Percentiles rank a stretch among this genome's conserved stretches.
Conservation (phyloP, 495 filamentous ascomycete species). For the Neurospora pannonica region DNA sequence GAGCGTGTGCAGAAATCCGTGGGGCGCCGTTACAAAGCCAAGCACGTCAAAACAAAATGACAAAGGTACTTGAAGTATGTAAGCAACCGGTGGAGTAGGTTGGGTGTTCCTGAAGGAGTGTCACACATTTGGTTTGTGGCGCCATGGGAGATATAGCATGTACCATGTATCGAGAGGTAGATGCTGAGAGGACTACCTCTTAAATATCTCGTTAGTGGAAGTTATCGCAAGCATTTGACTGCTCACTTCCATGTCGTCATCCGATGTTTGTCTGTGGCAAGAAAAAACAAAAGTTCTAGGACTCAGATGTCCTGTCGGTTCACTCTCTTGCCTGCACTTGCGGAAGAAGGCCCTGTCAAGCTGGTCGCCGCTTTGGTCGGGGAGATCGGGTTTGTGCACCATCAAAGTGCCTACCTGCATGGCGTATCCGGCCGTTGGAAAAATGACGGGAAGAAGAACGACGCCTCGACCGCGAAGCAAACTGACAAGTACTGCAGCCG, state of each 20-base stretch:
- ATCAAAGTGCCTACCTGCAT: not conserved
- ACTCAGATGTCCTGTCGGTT: not conserved
- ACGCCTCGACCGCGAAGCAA: not conserved
- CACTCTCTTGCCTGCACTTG: not conserved
- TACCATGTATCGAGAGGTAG: not conserved
- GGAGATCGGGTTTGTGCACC: not conserved
- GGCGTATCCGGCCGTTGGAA: not conserved
- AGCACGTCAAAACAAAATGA: not conserved
- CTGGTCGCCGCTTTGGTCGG: not conserved
- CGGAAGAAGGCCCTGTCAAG: not conserved
- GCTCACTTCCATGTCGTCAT: not conserved
- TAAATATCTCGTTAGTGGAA: not conserved
- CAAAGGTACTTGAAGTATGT: not conserved
- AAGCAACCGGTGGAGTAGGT: conserved; percentile 5
- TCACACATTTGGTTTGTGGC: conserved; percentile 12
- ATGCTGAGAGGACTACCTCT: not conserved
- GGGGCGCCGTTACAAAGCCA: not conserved
- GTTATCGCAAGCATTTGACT: not conserved
- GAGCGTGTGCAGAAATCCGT: not conserved
- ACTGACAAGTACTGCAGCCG: not conserved
- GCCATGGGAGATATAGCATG: not conserved
- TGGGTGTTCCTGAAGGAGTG: conserved; percentile 14
- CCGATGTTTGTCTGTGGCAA: not conserved
- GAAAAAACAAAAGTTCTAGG: not conserved
- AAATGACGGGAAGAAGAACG: not conserved